Conservation (phyloP, 768 basidiomycete genomes). For the Psilocybe azurescens region DNA sequence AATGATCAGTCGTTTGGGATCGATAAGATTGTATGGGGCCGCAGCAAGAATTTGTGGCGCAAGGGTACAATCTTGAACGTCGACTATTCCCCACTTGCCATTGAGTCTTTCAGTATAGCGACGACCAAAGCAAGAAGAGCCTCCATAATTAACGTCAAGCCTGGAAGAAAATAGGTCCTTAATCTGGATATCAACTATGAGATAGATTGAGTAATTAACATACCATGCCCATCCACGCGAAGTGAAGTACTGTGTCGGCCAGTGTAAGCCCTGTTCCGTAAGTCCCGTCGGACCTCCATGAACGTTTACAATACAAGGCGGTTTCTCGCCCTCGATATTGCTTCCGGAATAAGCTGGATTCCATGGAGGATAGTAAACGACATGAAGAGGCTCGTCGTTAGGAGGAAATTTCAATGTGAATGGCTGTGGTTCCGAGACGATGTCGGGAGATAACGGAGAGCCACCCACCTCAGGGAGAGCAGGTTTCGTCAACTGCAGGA, state of each 20-base stretch:
- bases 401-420: constrained; percentile 44
- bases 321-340: constrained; percentile 54
- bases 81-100: constrained; percentile 76
- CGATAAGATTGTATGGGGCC: constrained; percentile 57
- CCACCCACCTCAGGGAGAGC: constrained; percentile 10
- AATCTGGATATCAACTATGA: background rate
- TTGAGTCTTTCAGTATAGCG: constrained; percentile 66
- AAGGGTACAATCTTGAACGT: constrained; percentile 69
- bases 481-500: constrained; percentile 15
- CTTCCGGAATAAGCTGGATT: constrained; percentile 64
- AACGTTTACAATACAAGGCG: constrained; percentile 67
- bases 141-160: constrained; percentile 80
- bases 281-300: constrained; percentile 77
- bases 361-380: constrained; percentile 69
- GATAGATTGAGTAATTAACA: constrained; percentile 22
- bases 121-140: constrained; percentile 76
- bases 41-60: constrained; percentile 55
- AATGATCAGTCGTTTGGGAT: constrained; percentile 66
- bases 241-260: constrained; percentile 70
- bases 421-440: constrained; percentile 55
- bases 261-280: constrained; percentile 50
- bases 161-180: constrained; percentile 32
- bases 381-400: constrained; percentile 52
- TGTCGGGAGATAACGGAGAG: constrained; percentile 19
- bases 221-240: constrained; percentile 79